Percentiles rank a stretch among this genome's conserved stretches.
These are phyloP conservation scores for Lablab purpureus DNA, from an alignment of 306 rosid species.

Conservation along the genomic window DNA sequence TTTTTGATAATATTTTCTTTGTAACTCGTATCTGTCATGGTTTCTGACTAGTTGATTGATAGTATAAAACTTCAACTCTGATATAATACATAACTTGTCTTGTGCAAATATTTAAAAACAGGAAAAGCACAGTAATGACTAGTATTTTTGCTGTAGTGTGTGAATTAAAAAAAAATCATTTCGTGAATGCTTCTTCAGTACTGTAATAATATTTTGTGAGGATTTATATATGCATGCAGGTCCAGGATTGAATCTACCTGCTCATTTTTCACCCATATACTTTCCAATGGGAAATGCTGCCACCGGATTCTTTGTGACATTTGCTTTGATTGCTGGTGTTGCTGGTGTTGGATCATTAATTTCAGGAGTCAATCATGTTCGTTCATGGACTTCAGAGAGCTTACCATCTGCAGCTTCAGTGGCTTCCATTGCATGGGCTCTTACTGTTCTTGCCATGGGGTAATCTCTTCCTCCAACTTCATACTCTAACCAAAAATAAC, in stretches of 20 bases:
- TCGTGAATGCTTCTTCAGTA: neutral
- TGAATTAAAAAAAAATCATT: neutral
- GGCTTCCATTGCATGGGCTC: slow-evolving; percentile 88
- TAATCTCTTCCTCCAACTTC: slow-evolving; percentile 30
- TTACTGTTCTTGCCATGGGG: slow-evolving; percentile 97
- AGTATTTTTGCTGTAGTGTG: neutral
- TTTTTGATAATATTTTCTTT: neutral
- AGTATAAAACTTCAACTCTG: neutral
- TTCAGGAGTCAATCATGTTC: slow-evolving; percentile 78
- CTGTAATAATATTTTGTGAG: slow-evolving; percentile 28
- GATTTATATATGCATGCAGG: slow-evolving; percentile 54
- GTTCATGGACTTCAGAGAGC: slow-evolving; percentile 79
- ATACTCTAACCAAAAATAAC: neutral
- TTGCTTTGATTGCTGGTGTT: slow-evolving; percentile 87
- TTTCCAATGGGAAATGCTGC: slow-evolving; percentile 99
- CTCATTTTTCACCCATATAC: slow-evolving; percentile 90
- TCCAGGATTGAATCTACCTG: slow-evolving; percentile 69
- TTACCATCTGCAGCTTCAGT: slow-evolving; percentile 84
- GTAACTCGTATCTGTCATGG: neutral
- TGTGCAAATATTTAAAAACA: neutral
- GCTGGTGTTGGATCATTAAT: slow-evolving; percentile 80
- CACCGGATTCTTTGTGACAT: slow-evolving; percentile 92
- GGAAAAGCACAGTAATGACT: neutral
- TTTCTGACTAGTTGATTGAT: neutral
- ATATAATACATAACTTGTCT: neutral